Evolutionary conservation across 768 basidiomycete genomes (phyloP), one percentile per base, ranked within the genome.

Genomic region (Auriscalpium vulgare): DNA sequence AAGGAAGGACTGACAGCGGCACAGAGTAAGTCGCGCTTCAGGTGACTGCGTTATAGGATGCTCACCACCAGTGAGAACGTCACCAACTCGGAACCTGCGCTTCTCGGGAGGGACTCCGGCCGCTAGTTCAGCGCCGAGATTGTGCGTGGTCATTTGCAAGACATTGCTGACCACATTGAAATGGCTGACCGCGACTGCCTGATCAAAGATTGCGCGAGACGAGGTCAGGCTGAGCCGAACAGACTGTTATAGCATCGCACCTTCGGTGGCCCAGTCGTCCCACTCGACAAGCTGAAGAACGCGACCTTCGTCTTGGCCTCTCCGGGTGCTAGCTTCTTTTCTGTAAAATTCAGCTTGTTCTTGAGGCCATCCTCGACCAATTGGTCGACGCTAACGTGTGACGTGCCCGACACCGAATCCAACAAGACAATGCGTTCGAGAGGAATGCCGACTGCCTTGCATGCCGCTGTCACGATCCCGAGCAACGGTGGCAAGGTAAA

Each of bases 111-210:
- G 40, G 3, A 43, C 40, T 14, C 40, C 37, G 65, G 69, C 60
- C 35, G 67, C 65, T 46, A 80, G 72, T 19, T 69, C 63, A 40
- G 61, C 59, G 8, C 60, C 52, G n/a, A 50, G 55, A 21, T 56
- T 48, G n/a, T 54, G 59, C 9, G 55, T 37, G 6, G 66, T 56
- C 54, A 63, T 62, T 56, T 69, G 68, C 11, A 68, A 49, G 8
- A 67, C 54, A 53, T 87, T 88, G 16, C 78, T 73, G 35, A 88
- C 83, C 6, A 85, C 77, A 0, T 77, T 68, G 63, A 81, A 59
- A 65, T 89, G 87, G 0, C 86, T 65, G 55, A 89, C 82, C 8
- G 74, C 76, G n/a, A 87, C 84, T 10, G 85, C 88, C 84, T 84
- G 37, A 9, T 10, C 8, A 14, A 10, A 35, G 45, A 40, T 21